Conservation (phyloP, 2,329 filamentous ascomycete species). For the Aspergillus piperis region DNA sequence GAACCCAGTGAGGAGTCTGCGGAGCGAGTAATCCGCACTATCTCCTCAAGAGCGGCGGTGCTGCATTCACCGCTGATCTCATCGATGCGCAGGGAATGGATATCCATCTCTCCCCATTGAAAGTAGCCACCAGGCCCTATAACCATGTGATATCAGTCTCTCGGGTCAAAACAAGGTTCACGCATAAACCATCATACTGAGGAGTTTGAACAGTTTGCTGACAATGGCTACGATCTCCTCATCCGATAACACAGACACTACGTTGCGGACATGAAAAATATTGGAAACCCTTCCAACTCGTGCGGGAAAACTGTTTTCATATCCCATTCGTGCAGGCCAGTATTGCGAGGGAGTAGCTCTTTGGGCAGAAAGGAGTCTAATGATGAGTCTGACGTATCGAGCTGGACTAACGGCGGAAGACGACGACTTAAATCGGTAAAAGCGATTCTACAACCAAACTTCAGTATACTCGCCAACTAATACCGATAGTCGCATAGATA, state of each 20-base stretch:
- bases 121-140: background rate
- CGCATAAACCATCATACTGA: background rate
- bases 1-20: background rate
- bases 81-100: background rate
- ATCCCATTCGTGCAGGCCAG: background rate
- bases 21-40: background rate
- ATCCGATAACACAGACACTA: background rate
- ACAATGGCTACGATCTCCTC: background rate
- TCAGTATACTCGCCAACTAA: background rate
- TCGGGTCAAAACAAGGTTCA: background rate
- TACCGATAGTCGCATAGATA: background rate
- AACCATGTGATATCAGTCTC: no score
- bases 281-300: background rate
- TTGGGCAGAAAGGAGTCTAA: background rate
- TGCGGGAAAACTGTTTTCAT: no score
- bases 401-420: background rate
- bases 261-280: background rate
- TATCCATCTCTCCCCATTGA: background rate
- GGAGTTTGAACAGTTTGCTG: background rate
- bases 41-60: background rate
- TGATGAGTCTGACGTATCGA: background rate
- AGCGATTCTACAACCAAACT: background rate
- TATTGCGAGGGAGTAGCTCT: background rate
- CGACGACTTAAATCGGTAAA: background rate
- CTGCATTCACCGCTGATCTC: background rate